phyloP scores from a whole-genome alignment of 345 rosid species.

The Brassica juncea region DNA sequence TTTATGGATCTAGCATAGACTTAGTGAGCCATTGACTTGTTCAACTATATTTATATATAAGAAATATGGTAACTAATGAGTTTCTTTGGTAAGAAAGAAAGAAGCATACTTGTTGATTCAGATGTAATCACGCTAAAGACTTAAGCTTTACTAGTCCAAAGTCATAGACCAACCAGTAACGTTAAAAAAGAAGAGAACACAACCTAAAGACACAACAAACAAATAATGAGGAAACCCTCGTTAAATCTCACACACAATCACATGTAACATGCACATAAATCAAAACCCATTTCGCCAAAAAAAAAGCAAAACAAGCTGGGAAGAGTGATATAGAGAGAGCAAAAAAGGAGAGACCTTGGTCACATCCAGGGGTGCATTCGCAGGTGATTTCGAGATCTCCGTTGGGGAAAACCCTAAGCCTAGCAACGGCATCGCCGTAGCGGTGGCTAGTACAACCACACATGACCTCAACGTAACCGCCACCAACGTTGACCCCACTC shows the following conservation, averaged over 20 bases:
- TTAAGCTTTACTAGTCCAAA: neutral
- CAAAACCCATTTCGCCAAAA: constrained; percentile 43
- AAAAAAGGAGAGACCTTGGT: constrained; percentile 70
- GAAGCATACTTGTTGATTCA: constrained; percentile 12
- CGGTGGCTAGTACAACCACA: constrained; percentile 99
- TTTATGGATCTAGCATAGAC: constrained; percentile 11
- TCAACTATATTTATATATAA: neutral
- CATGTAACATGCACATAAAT: constrained; percentile 42
- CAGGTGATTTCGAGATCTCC: constrained; percentile 96
- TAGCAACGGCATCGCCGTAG: constrained; percentile 98
- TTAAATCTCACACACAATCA: constrained; percentile 39
- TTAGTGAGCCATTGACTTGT: neutral
- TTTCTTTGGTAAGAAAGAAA: neutral
- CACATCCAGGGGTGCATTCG: constrained; percentile 98
- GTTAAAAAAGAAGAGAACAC: neutral
- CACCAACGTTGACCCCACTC: constrained; percentile 70
- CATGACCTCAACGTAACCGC: constrained; percentile 82
- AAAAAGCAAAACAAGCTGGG: constrained; percentile 11
- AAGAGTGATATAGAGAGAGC: neutral
- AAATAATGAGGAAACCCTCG: neutral
- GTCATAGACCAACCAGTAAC: constrained; percentile 3
- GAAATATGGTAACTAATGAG: neutral
- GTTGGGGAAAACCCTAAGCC: constrained; percentile 93
- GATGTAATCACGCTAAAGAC: constrained; percentile 17
- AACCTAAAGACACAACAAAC: neutral